Base-by-base conservation (phyloP, 2,329 filamentous ascomycete genomes). In the Colletotrichum tamarilloi region DNA sequence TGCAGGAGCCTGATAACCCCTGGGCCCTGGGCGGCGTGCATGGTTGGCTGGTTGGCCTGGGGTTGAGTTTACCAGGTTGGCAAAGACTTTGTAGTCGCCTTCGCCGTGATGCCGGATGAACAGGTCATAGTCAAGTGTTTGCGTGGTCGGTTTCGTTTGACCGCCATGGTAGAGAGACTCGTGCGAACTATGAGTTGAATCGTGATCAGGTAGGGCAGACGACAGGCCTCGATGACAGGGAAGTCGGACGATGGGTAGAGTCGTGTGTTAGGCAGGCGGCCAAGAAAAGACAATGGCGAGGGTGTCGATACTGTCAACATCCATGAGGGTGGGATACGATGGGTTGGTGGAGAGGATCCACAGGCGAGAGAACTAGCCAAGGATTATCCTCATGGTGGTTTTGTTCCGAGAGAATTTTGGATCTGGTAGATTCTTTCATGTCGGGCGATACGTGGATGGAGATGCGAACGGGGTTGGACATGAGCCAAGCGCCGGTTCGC, bases 11-110 rank as follows among this genome's bases (percentile, higher is more conserved):
- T 32, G 35, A 28, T 52, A 59, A 60, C 59, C 70, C 70, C 38
- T 42, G 38, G 38, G 6, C 38, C 6, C 70, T 69, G 66, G 16
- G 30, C 14, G 16, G 16, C 7, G 56, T 53, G 60, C 66, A 70
- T 73, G 66, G 70, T 60, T 73, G 66, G 70, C 70, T 60, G 32
- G 66, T 64, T 62, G 66, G 49, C 65, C 52, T 58, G 35, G 58
- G 56, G 57, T 49, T 64, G 30, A 53, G 32, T 55, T 59, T 49
- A 68, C 63, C 19, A 24, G 70, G 59, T 46, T 22, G 53, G 53
- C 53, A 64, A 64, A 46, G 42, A 16, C 30, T 64, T 60, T n/a
- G 30, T 56, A n/a, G 22, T 16, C 24, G 42, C 62, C 30, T 22
- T 59, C 38, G 19, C 24, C 55, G 52, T 28, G 66, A 59, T 26